phyloP scores from a whole-genome alignment of 1,139 yeast genomes.

The Candida albicans region DNA sequence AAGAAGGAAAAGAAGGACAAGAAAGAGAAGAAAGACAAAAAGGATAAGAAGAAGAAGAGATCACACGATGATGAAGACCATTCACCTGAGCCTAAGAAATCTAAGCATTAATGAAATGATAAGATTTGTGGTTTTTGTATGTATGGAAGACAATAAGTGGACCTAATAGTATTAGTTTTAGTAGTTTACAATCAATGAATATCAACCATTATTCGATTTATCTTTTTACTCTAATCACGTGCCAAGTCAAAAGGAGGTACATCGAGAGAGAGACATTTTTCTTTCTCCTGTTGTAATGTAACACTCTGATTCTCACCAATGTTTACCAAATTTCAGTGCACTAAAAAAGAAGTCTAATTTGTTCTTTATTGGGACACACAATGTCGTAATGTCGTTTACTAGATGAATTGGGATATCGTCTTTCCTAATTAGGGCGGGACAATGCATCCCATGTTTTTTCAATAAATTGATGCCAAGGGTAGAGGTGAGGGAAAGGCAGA shows the following conservation, averaged over 20 bases:
- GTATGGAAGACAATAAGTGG: not conserved
- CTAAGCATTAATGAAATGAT: conserved; percentile 5
- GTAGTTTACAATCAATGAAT: too few relatives aligned
- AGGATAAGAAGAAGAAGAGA: conserved; percentile 22
- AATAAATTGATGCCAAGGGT: too few relatives aligned
- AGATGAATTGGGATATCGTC: not conserved
- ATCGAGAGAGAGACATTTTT: too few relatives aligned
- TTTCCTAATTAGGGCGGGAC: conserved; percentile 6
- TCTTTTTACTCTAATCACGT: too few relatives aligned
- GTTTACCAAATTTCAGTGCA: not conserved
- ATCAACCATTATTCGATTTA: too few relatives aligned
- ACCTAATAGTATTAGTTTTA: not conserved
- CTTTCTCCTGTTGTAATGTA: not conserved
- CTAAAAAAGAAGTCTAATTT: not conserved
- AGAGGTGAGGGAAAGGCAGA: too few relatives aligned
- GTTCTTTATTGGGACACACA: not conserved
- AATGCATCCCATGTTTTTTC: not conserved
- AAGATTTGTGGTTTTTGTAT: conserved; percentile 1
- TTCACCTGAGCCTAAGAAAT: conserved; percentile 9
- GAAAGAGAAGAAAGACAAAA: conserved; percentile 19
- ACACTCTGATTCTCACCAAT: not conserved
- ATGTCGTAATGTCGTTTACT: not conserved
- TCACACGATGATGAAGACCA: conserved; percentile 9
- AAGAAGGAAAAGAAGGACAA: conserved; percentile 26
- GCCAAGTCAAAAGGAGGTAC: too few relatives aligned